Conservation (phyloP, 176 grass and related monocot species). For the Juncus effusus region DNA sequence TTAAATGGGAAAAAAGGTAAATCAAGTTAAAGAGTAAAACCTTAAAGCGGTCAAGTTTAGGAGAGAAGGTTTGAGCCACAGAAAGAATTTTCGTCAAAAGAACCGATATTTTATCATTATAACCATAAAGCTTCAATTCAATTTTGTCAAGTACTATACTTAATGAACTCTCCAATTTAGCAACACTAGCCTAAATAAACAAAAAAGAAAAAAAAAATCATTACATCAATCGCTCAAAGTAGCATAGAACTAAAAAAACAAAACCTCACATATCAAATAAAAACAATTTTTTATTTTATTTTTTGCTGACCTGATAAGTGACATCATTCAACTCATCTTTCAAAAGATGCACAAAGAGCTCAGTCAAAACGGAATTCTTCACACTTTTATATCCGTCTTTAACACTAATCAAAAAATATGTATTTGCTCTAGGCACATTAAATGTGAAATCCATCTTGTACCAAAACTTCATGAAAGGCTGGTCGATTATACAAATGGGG, state of each 20-base stretch:
- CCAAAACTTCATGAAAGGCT: constrained; percentile 84
- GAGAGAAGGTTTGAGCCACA: constrained; percentile 56
- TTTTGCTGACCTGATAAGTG: constrained; percentile 64
- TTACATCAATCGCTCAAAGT: not conserved
- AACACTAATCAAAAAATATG: constrained; percentile 79
- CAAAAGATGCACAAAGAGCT: constrained; percentile 81
- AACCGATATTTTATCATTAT: constrained; percentile 78
- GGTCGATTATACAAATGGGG: constrained; percentile 70
- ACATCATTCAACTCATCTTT: constrained; percentile 96
- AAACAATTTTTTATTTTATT: constrained; percentile 10
- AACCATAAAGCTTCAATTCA: constrained; percentile 90
- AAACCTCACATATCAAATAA: not conserved
- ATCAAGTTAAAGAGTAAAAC: constrained; percentile 38
- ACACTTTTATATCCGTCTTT: constrained; percentile 70
- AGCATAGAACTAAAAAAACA: constrained; percentile 14
- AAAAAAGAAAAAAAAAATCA: constrained; percentile 25
- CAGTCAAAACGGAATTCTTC: constrained; percentile 72
- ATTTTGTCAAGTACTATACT: constrained; percentile 61
- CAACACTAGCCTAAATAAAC: constrained; percentile 62
- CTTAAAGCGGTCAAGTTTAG: constrained; percentile 78
- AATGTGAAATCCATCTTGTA: constrained; percentile 87
- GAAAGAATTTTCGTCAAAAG: constrained; percentile 74
- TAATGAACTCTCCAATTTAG: constrained; percentile 80
- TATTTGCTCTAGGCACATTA: constrained; percentile 84
- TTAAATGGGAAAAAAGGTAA: not conserved